These are phyloP conservation scores for Hyaloperonospora arabidopsidis DNA, from an alignment of 352 stramenopile genomes.

Conservation along the genomic window DNA sequence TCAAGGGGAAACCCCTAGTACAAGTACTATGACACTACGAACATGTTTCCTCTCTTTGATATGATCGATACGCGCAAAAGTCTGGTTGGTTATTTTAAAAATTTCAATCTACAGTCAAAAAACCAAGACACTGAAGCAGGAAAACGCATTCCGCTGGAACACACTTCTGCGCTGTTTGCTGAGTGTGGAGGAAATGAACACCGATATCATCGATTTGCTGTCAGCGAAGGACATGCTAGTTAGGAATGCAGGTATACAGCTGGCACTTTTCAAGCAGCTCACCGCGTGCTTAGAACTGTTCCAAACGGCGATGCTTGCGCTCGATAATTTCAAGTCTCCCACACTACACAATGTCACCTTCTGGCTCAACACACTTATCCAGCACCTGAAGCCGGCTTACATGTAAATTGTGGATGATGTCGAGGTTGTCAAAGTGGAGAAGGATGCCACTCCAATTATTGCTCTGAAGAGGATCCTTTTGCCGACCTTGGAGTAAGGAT, in stretches of 20 bases:
- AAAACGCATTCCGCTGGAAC: neutral
- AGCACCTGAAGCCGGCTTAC: neutral
- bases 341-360: neutral
- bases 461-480: neutral
- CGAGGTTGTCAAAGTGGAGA: neutral
- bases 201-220: neutral
- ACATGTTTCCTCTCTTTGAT: neutral
- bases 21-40: neutral
- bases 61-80: neutral
- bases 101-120: neutral
- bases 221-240: neutral
- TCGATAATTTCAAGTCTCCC: neutral
- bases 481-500: neutral
- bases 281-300: neutral
- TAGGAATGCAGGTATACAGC: neutral
- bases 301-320: neutral
- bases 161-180: neutral
- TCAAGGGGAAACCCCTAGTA: neutral
- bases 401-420: neutral
- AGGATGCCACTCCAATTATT: neutral
- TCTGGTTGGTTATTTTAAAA: neutral
- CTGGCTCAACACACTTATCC: neutral
- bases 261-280: neutral
- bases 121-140: neutral
- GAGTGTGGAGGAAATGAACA: neutral